Percentiles rank a stretch among this genome's conserved stretches.
These are phyloP conservation scores for Solioccasus polychromus DNA, from an alignment of 768 basidiomycete species.

Conservation along the genomic window DNA sequence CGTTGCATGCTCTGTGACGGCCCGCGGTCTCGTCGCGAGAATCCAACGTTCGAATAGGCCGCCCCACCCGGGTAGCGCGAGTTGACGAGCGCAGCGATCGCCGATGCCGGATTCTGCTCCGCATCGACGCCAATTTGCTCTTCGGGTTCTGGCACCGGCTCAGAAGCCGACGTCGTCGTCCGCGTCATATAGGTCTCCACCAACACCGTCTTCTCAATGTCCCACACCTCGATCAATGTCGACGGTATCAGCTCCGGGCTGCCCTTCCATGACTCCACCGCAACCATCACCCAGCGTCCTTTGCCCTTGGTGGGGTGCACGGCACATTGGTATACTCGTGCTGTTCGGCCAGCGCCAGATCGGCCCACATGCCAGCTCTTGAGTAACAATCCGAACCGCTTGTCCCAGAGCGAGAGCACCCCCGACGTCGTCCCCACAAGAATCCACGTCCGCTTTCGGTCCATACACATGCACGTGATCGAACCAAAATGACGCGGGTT, in stretches of 20 bases:
- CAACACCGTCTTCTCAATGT: constrained; percentile 75
- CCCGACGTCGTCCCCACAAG: constrained; percentile 86
- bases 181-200: constrained; percentile 79
- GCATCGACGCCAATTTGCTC: constrained; percentile 52
- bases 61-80: constrained; percentile 47
- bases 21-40: constrained; percentile 26
- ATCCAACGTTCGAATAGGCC: constrained; percentile 20
- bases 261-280: constrained; percentile 54
- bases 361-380: constrained; percentile 82
- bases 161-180: constrained; percentile 40
- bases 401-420: constrained; percentile 88
- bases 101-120: constrained; percentile 62
- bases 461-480: constrained; percentile 81
- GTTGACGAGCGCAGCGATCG: constrained; percentile 79
- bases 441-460: constrained; percentile 84
- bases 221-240: constrained; percentile 82
- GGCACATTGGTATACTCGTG: constrained; percentile 67
- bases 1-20: constrained; percentile 34
- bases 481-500: constrained; percentile 86
- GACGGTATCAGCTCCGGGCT: constrained; percentile 41
- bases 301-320: constrained; percentile 86
- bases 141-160: constrained; percentile 52
- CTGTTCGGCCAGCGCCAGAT: constrained; percentile 47
- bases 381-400: constrained; percentile 85
- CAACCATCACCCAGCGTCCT: constrained; percentile 89